Percentiles rank a stretch among this genome's conserved stretches.
These are phyloP conservation scores for Candida sphagnicola DNA, from an alignment of 805 yeast species.

Conservation along the genomic window DNA sequence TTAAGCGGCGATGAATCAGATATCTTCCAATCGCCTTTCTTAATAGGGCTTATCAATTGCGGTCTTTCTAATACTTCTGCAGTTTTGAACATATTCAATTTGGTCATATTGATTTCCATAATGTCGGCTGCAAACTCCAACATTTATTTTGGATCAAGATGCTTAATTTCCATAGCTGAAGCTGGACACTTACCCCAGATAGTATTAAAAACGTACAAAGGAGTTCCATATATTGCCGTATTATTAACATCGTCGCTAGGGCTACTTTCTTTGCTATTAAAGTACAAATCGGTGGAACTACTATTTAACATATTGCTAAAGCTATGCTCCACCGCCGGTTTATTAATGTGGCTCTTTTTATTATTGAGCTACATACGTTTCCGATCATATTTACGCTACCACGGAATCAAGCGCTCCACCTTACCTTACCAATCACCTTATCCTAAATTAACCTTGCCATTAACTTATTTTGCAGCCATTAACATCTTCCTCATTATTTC, in stretches of 20 bases:
- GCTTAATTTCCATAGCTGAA: slow-evolving; percentile 15
- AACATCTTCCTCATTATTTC: slow-evolving; percentile 13
- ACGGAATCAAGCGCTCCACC: slow-evolving; percentile 60
- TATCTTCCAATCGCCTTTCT: slow-evolving; percentile 19
- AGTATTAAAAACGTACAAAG: slow-evolving; percentile 6
- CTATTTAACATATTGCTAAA: slow-evolving; percentile 16
- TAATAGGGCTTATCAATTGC: slow-evolving; percentile 16
- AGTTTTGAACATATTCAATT: slow-evolving; percentile 15
- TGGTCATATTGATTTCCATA: slow-evolving; percentile 17
- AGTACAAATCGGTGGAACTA: slow-evolving; percentile 12
- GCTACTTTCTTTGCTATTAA: slow-evolving; percentile 15
- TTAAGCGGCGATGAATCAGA: slow-evolving; percentile 9
- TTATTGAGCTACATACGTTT: slow-evolving; percentile 15
- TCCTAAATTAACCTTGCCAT: neutral
- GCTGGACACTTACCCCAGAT: slow-evolving; percentile 7
- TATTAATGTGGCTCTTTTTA: slow-evolving; percentile 24
- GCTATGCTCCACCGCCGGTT: slow-evolving; percentile 22
- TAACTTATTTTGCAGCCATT: slow-evolving; percentile 12
- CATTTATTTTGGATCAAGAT: slow-evolving; percentile 22
- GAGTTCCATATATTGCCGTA: slow-evolving; percentile 18
- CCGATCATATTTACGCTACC: slow-evolving; percentile 19
- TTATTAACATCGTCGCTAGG: slow-evolving; percentile 17
- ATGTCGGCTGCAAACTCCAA: slow-evolving; percentile 27
- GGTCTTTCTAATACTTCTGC: slow-evolving; percentile 10
- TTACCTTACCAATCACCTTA: slow-evolving; percentile 40